Base-by-base conservation (phyloP, 352 stramenopile species). In the Globisporangium abappressorium region DNA sequence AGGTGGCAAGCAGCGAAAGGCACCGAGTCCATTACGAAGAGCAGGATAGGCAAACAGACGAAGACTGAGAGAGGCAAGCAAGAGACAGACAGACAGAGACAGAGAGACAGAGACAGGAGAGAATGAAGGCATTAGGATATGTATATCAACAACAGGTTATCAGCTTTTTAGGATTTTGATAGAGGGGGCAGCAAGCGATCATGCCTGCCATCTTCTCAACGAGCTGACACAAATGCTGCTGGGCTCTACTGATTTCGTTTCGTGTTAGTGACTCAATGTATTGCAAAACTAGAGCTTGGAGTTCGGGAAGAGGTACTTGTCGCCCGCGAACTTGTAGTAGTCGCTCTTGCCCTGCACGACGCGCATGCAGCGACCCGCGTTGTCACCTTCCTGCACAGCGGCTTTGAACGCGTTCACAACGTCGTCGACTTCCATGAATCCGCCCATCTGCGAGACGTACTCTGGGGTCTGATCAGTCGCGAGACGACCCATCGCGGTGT, bases 241-340 rank as follows among this genome's bases (percentile, higher is more conserved):
- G 26, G 14, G 53, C 54, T 59, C 54, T 61, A 33, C 33, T 34
- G 28, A 47, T 43, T 43, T 43, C 43, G 9, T 6, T 6, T 51
- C 18, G 43, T 51, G 43, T 51, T 22, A 51, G 43, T 22, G 18
- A 8, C 43, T 51, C 43, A 26, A 26, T 26, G 24, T 26, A 26
- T 26, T 26, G 24, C 24, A 26, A 26, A 26, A 26, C 24, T 51
- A 66, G 22, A 66, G 62, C 75, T 90, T 92, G 47, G 84, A 87
- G 64, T 87, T 75, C 1, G 81, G 80, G 74, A 89, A 92, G 41
- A 90, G 64, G 24, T 55, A n/a, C 74, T 91, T 89, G 81, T 91
- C 84, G n/a, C 82, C 82, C 3, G 81, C 70, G 62, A 90, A 92
- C 56, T 72, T 79, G 71, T 86, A 84, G 75, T 91, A 91, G 36